A percentile compares a stretch with the other conserved stretches of the same genome.
Evolutionary conservation across 2,329 filamentous ascomycete genomes (phyloP).

Genomic region (Pyrenochaeta sp.): DNA sequence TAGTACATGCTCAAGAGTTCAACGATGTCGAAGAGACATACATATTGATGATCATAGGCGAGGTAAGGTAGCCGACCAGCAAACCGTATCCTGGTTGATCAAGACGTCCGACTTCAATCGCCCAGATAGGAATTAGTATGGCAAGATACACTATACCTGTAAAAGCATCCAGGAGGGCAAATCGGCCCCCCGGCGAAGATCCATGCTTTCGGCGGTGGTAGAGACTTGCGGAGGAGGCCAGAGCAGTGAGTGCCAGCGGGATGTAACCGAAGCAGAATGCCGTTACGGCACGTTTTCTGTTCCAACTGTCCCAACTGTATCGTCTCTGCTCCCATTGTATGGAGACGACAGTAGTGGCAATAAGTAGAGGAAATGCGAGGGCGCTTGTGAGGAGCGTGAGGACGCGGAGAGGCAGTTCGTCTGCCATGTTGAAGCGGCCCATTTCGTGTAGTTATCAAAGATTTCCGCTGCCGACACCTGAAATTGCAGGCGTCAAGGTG

Average conservation of each 20-base stretch:
- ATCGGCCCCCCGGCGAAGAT: constrained; percentile 1
- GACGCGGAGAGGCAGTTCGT: constrained; percentile 20
- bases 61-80: constrained; percentile 23
- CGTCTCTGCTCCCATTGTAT: background rate
- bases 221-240: constrained; percentile 10
- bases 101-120: constrained; percentile 10
- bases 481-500: background rate
- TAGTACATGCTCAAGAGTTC: background rate
- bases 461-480: background rate
- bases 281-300: background rate
- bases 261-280: constrained; percentile 25
- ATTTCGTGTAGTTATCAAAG: background rate
- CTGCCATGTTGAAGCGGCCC: background rate
- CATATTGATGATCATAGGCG: constrained; percentile 32
- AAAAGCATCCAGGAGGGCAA: constrained; percentile 12
- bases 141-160: constrained; percentile 11
- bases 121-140: constrained; percentile 23
- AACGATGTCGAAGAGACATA: constrained; percentile 3
- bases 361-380: constrained; percentile 20
- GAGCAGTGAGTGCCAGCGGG: constrained; percentile 17
- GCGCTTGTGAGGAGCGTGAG: constrained; percentile 13
- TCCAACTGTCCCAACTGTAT: constrained; percentile 5
- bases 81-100: constrained; percentile 9
- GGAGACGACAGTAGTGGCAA: constrained; percentile 16
- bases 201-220: constrained; percentile 7